Evolutionary conservation across 805 yeast species (phyloP).

Genomic region (Ogataea pini): DNA sequence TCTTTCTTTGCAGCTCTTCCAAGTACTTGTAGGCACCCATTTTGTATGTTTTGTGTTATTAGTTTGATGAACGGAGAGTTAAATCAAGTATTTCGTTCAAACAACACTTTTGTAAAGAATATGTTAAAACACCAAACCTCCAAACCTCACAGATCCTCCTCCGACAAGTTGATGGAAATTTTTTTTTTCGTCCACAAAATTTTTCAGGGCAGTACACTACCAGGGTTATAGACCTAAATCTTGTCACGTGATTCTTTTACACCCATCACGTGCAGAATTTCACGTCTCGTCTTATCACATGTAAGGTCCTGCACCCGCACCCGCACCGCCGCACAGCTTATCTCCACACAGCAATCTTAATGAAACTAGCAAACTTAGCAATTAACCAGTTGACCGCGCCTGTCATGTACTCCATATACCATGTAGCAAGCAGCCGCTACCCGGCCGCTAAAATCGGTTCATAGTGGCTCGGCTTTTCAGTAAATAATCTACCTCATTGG

Average conservation of each 20-base stretch:
- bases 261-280: background rate
- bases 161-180: background rate
- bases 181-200: background rate
- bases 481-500: no score
- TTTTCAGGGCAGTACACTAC: slow-evolving; percentile 6
- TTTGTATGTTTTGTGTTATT: slow-evolving; percentile 28
- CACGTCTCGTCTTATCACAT: background rate
- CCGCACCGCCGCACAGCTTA: slow-evolving; percentile 2
- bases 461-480: no score
- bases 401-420: background rate
- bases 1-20: slow-evolving; percentile 99
- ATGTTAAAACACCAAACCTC: background rate
- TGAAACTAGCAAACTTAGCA: slow-evolving; percentile 1
- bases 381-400: background rate
- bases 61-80: background rate
- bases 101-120: slow-evolving; percentile 1
- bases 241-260: background rate
- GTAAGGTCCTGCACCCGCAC: no score
- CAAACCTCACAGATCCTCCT: slow-evolving; percentile 2
- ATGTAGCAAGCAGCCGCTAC: slow-evolving; percentile 3
- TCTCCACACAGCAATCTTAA: slow-evolving; percentile 3
- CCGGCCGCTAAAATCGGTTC: no score
- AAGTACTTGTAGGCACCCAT: slow-evolving; percentile 99
- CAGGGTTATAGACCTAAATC: background rate
- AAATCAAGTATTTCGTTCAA: background rate